A percentile compares a stretch with the other conserved stretches of the same genome.
Conservation (phyloP, 345 rosid species). For the Arabis alpina region DNA sequence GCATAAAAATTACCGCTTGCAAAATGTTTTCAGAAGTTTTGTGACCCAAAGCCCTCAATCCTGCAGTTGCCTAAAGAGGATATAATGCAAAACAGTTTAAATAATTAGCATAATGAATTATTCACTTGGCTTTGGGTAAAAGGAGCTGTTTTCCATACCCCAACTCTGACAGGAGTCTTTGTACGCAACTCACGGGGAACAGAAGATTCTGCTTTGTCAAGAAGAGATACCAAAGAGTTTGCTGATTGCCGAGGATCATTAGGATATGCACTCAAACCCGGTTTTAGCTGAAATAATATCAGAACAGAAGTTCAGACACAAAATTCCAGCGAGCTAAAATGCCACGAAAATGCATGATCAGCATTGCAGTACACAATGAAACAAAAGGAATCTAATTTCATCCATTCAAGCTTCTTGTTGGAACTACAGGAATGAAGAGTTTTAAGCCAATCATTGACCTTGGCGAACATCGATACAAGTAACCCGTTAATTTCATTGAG, state of each 20-base stretch:
- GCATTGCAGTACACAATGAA: too few relatives aligned
- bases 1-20: constrained; percentile 60
- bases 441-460: neutral
- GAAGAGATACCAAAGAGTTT: constrained; percentile 66
- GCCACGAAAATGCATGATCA: neutral
- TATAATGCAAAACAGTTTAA: neutral
- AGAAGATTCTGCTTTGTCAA: constrained; percentile 76
- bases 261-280: constrained; percentile 87
- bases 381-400: neutral
- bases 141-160: constrained; percentile 59
- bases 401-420: neutral
- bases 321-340: neutral
- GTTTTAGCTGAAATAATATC: constrained; percentile 56
- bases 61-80: constrained; percentile 86
- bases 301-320: constrained; percentile 17
- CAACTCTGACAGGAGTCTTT: constrained; percentile 93
- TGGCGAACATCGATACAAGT: too few relatives aligned
- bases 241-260: constrained; percentile 78
- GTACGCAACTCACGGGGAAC: constrained; percentile 77
- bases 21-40: constrained; percentile 83
- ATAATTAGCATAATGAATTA: neutral
- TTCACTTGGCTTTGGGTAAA: neutral
- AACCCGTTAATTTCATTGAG: too few relatives aligned
- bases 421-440: neutral
- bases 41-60: constrained; percentile 82